Base-by-base conservation (phyloP, 345 rosid species). In the Eutrema heterophyllum region DNA sequence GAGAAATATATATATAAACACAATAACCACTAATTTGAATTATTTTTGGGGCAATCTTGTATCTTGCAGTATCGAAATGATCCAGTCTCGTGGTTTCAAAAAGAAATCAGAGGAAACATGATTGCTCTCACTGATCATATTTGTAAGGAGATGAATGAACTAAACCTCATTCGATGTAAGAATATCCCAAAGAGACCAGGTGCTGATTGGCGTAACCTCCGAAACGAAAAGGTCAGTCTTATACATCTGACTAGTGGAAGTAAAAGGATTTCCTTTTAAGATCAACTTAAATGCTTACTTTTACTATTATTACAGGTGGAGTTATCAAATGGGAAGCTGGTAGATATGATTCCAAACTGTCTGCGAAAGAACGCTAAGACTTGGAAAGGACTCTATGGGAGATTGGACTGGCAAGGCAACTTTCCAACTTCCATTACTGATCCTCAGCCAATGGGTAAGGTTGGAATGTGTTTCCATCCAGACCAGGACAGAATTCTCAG, bases 381-480 rank as follows among this genome's bases (percentile, higher is more conserved):
- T 32, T 93, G 96, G 97, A 93, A 93, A 67, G 98, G 98, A 26
- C 86, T 93, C 29, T 88, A 68, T 58, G 97, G 98, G 69, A 89
- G 97, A 77, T 56, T 93, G 67, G 96, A 91, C 57, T 93, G 98
- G 98, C 84, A 89, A 71, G 98, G 98, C 2, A 91, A 93, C 68
- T 93, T 93, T 67, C 98, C 96, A 1, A 93, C 98, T 49, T 93
- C 96, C 0, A 65, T 89, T 38, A 93, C 95, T 1, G 93, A 91
- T 64, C 97, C 98, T 76, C 91, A 89, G 68, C 98, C 98, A 5
- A 89, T 86, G 90, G 97, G 98, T 24, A 91, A 86, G 79, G 97
- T 94, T n/a, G 97, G 98, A 46, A 84, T 89, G 87, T 94, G 98
- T 40, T 91, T 94, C 65, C 96, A 91, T 70, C 97, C 98, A 1